These are phyloP conservation scores for Sechiopsis laciniata DNA, from an alignment of 306 rosid species.

Conservation along the genomic window DNA sequence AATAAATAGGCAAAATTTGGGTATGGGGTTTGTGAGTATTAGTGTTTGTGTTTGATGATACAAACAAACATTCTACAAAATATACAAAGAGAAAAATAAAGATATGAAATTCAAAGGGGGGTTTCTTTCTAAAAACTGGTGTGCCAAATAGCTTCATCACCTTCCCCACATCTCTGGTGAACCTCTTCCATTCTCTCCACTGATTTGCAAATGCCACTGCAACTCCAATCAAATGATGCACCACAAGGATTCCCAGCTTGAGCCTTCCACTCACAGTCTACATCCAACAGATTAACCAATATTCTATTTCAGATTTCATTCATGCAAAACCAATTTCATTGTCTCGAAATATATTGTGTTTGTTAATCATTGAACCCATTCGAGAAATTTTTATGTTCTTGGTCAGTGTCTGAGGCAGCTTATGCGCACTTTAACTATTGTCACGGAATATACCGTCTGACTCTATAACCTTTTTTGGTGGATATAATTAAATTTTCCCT, in stretches of 20 bases:
- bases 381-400: background rate
- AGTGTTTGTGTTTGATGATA: slow-evolving; percentile 2
- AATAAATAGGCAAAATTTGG: slow-evolving; percentile 35
- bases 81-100: background rate
- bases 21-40: slow-evolving; percentile 23
- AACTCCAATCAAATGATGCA: slow-evolving; percentile 60
- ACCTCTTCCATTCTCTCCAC: slow-evolving; percentile 62
- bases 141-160: slow-evolving; percentile 56
- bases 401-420: no score
- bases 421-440: no score
- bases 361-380: background rate
- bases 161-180: slow-evolving; percentile 54
- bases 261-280: slow-evolving; percentile 61
- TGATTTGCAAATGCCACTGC: slow-evolving; percentile 62
- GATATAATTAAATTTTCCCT: no score
- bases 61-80: slow-evolving; percentile 8
- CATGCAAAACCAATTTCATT: background rate
- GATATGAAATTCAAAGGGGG: background rate
- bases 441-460: no score
- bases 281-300: background rate
- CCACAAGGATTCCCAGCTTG: slow-evolving; percentile 55
- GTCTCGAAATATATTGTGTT: no score
- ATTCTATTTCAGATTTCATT: background rate
- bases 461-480: no score
- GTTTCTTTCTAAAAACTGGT: slow-evolving; percentile 36